Evolutionary conservation across 345 rosid genomes (phyloP).

Genomic region (Trapa bicornis): DNA sequence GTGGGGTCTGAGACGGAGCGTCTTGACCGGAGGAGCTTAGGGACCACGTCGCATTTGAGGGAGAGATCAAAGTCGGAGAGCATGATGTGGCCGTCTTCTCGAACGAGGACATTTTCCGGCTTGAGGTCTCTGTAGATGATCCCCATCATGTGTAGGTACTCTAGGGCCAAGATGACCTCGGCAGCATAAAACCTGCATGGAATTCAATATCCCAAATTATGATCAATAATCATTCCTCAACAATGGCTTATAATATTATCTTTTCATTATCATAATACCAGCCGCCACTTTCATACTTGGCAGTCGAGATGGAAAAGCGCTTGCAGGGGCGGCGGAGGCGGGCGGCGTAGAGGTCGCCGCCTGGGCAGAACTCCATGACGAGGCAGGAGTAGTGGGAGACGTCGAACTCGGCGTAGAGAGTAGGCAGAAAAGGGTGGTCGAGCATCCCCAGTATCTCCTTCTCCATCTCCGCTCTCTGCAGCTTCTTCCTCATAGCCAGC

Average conservation of each 20-base stretch:
- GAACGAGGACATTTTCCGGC: conserved; percentile 58
- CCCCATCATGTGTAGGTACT: conserved; percentile 79
- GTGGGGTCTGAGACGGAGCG: neutral
- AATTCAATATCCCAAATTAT: neutral
- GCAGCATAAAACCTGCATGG: conserved; percentile 57
- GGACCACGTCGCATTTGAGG: conserved; percentile 82
- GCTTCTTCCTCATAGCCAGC: conserved; percentile 69
- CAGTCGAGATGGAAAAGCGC: conserved; percentile 54
- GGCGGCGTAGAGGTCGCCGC: conserved; percentile 79
- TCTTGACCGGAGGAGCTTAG: conserved; percentile 33
- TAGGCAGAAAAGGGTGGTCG: conserved; percentile 87
- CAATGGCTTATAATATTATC: no score
- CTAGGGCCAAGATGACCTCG: conserved; percentile 50
- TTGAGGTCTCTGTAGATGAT: conserved; percentile 60
- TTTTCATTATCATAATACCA: no score
- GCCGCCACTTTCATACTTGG: conserved; percentile 35
- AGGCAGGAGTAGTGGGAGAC: conserved; percentile 91
- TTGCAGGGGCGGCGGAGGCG: conserved; percentile 61
- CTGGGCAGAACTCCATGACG: conserved; percentile 87
- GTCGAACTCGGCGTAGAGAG: conserved; percentile 74
- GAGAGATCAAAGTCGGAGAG: conserved; percentile 73
- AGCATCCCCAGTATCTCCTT: conserved; percentile 76
- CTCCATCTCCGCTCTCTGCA: conserved; percentile 85
- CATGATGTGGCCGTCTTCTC: conserved; percentile 71
- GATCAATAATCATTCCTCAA: neutral